Evolutionary conservation across 2,329 filamentous ascomycete genomes (phyloP).

Genomic region (Leptodontidium sp.): DNA sequence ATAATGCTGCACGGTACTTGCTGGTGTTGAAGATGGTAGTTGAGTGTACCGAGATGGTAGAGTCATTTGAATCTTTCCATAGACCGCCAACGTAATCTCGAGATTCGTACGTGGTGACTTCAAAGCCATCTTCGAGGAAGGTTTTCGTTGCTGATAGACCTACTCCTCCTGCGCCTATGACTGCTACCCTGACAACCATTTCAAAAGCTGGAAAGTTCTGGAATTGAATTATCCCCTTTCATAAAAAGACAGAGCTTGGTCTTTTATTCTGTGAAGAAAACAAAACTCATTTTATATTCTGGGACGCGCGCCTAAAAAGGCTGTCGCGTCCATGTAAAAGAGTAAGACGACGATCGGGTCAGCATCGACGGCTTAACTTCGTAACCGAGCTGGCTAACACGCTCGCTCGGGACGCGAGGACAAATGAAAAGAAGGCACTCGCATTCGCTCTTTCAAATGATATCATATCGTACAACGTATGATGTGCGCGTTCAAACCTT

Average conservation of each 20-base stretch:
- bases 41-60: conserved; percentile 17
- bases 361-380: background rate
- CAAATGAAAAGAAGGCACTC: background rate
- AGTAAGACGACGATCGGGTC: background rate
- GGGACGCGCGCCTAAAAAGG: no score
- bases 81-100: conserved; percentile 17
- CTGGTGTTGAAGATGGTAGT: conserved; percentile 19
- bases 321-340: background rate
- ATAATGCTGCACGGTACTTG: conserved; percentile 19
- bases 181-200: conserved; percentile 16
- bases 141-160: conserved; percentile 14
- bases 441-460: no score
- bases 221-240: no score
- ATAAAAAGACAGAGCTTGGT: no score
- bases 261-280: no score
- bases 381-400: background rate
- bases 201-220: no score
- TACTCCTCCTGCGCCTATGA: conserved; percentile 12
- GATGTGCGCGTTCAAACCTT: no score
- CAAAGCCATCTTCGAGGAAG: conserved; percentile 18
- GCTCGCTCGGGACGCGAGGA: background rate
- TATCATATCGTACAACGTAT: no score
- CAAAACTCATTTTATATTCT: no score
- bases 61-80: conserved; percentile 23
- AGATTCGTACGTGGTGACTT: conserved; percentile 22